Percentiles rank a stretch among this genome's conserved stretches.
phyloP scores from a whole-genome alignment of 352 stramenopile species.

The Pythium volutum region DNA sequence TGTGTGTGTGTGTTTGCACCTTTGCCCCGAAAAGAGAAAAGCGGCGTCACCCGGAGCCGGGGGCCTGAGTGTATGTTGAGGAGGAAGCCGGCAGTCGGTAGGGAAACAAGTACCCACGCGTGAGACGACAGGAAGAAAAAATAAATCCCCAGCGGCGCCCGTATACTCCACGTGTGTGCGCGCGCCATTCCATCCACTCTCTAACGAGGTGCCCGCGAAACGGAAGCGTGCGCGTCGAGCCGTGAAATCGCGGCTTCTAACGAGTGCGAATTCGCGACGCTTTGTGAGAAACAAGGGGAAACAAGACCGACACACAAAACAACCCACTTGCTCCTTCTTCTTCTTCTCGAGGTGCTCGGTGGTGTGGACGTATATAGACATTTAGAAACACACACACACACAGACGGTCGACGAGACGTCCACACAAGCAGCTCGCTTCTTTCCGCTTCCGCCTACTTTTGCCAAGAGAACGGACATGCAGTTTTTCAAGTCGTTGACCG shows the following conservation, averaged over 20 bases:
- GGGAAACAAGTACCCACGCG: not conserved
- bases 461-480: slow-evolving; percentile 36
- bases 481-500: slow-evolving; percentile 87
- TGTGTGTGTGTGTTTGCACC: not conserved
- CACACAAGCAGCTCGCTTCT: too few species aligned
- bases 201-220: not conserved
- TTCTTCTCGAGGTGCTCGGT: not conserved
- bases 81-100: not conserved
- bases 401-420: not conserved
- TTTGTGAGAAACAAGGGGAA: not conserved
- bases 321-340: not conserved
- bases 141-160: not conserved
- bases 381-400: not conserved
- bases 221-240: not conserved
- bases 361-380: not conserved
- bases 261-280: slow-evolving; percentile 2
- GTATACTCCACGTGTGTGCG: not conserved
- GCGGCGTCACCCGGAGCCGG: not conserved
- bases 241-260: slow-evolving; percentile 4
- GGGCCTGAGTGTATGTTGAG: slow-evolving; percentile 18
- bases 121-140: not conserved
- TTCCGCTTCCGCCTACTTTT: not conserved
- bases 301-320: not conserved
- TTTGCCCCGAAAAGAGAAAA: slow-evolving; percentile 20
- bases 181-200: not conserved